phyloP scores from a whole-genome alignment of 148 eudicot species.

The Selenicereus undatus region DNA sequence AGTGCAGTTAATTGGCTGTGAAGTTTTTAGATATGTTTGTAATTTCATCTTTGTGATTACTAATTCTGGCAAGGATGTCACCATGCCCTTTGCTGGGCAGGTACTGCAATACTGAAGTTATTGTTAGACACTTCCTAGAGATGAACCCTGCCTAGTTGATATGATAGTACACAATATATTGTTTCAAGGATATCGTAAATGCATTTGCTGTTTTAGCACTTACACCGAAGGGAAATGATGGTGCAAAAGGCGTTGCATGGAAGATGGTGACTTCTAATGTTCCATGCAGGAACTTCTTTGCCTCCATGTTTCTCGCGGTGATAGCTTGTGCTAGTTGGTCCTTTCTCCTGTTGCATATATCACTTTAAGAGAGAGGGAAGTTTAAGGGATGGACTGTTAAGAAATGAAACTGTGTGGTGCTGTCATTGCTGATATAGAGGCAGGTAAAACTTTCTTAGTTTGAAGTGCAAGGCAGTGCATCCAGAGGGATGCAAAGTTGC shows the following conservation, averaged over 20 bases:
- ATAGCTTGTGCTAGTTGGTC: conserved; percentile 2
- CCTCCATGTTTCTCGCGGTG: conserved; percentile 36
- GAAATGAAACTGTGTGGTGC: conserved; percentile 9
- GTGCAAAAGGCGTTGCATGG: conserved; percentile 54
- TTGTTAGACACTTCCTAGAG: not conserved
- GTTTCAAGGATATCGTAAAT: not conserved
- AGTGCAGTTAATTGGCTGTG: not conserved
- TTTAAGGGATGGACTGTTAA: not conserved
- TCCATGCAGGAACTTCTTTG: conserved; percentile 67
- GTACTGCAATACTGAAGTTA: not conserved
- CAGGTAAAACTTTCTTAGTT: conserved; percentile 16
- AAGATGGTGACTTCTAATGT: conserved; percentile 86
- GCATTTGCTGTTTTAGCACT: conserved; percentile 17
- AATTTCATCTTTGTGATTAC: too few relatives aligned
- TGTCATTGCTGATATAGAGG: conserved; percentile 26
- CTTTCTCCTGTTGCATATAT: not conserved
- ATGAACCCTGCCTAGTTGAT: not conserved
- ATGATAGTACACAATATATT: not conserved
- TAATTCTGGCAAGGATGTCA: too few relatives aligned
- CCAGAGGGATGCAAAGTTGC: conserved; percentile 17
- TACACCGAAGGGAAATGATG: conserved; percentile 58
- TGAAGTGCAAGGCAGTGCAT: conserved; percentile 34
- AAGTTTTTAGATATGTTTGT: too few relatives aligned
- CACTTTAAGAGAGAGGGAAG: not conserved
- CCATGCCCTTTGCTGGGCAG: too few relatives aligned